These are phyloP conservation scores for Mrakia blollopis DNA, from an alignment of 768 basidiomycete species.

Conservation along the genomic window DNA sequence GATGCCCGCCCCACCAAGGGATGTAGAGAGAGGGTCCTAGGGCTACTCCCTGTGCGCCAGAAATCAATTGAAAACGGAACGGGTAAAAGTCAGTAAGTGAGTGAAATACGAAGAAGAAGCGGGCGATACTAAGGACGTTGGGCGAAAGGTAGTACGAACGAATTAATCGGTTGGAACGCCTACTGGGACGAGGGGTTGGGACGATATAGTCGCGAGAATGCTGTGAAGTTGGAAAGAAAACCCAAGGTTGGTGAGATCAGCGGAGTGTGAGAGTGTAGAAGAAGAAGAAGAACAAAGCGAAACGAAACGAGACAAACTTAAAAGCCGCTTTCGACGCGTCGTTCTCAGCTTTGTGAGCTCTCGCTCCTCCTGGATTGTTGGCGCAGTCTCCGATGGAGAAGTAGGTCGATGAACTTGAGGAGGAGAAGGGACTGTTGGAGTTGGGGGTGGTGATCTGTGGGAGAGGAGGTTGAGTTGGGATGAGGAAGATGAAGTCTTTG, in stretches of 20 bases:
- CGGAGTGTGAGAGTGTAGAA: neutral
- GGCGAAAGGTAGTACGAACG: neutral
- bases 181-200: neutral
- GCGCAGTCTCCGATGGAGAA: conserved; percentile 28
- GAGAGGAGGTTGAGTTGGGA: no score
- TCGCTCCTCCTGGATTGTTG: conserved; percentile 1
- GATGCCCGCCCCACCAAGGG: no score
- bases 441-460: no score
- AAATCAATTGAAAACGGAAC: no score
- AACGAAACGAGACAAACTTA: neutral
- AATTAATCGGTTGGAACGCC: neutral
- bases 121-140: neutral
- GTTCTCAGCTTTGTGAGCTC: neutral
- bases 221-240: neutral
- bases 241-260: neutral
- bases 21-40: no score
- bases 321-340: neutral
- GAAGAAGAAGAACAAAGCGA: neutral
- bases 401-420: neutral
- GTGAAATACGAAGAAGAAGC: no score
- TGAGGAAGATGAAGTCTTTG: no score
- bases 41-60: no score
- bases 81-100: no score
- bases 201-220: neutral
- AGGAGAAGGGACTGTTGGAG: neutral